phyloP scores from a whole-genome alignment of 345 rosid genomes.

The Gossypium stocksii region DNA sequence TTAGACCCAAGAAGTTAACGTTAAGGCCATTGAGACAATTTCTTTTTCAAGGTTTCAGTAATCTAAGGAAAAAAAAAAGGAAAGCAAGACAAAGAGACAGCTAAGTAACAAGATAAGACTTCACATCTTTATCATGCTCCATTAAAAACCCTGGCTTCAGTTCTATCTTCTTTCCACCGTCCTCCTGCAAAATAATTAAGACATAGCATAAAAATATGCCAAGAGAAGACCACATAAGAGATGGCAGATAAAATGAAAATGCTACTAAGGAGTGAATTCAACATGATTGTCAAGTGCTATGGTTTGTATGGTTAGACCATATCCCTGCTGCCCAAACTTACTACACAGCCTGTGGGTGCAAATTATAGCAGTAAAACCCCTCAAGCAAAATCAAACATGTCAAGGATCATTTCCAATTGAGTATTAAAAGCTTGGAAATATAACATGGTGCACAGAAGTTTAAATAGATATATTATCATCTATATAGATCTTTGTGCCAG shows the following conservation, averaged over 20 bases:
- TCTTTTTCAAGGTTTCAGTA: not conserved
- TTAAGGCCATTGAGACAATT: not conserved
- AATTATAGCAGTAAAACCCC: not conserved
- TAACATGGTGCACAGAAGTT: not conserved
- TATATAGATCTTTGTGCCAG: not conserved
- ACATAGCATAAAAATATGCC: not conserved
- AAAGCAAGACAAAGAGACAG: not conserved
- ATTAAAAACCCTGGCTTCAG: conserved; percentile 68
- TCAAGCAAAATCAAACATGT: not conserved
- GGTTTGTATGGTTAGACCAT: not conserved
- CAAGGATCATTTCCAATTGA: not conserved
- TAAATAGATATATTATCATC: not conserved
- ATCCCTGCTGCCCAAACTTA: not conserved
- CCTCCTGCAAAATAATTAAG: conserved; percentile 49
- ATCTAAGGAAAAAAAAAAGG: not conserved
- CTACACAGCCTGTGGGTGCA: not conserved
- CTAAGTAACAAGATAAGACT: conserved; percentile 12
- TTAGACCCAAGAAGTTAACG: not conserved
- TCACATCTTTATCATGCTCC: conserved; percentile 88
- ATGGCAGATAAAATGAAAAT: not conserved
- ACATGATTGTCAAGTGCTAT: not conserved
- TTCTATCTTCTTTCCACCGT: conserved; percentile 67
- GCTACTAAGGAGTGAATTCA: not conserved
- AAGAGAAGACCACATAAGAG: not conserved
- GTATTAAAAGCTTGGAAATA: not conserved